Base-by-base conservation (phyloP, 2,329 filamentous ascomycete species). In the Acrocalymma vagum region DNA sequence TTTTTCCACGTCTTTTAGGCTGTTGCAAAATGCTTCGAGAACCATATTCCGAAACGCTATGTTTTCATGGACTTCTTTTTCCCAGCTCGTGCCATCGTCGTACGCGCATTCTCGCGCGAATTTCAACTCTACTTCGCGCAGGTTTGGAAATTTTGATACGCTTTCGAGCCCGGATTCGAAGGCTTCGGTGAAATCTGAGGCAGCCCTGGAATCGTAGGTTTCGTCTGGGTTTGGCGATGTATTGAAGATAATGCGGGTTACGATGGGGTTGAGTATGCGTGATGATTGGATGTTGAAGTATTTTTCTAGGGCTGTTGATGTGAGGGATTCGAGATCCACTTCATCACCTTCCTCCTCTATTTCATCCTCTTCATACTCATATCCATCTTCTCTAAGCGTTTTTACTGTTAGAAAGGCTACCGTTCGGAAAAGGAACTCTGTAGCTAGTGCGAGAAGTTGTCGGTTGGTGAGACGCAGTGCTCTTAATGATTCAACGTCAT, bases 91-190 rank as follows among this genome's bases (percentile, higher is more conserved):
- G 5, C 6, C n/a, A 16, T 25, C 14, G n/a, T 30, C 9, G 10
- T 5, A 18, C 23, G 34, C 30, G 23, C 41, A 51, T 23, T 48
- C 38, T 18, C 29, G n/a, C 5, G 36, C 27, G 29, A 51, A 51
- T 14, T 35, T 51, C n/a, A 51, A n/a, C 21, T 45, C 40, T n/a
- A 43, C 34, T 24, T 43, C 41, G 22, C 37, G 14, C 1, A 48
- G 14, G 27, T 45, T 45, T 14, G 26, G 7, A 11, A 48, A 34
- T 3, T 25, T 10, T n/a, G 9, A 16, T 21, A 51, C 43, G n/a
- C 17, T 18, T 9, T 49, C 40, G 8, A 11, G 6, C 4, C 38
- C 28, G 5, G 27, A 26, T 29, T 39, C 30, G 3, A 32, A 23
- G 11, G 8, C 9, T 25, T 25, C 23, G n/a, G n/a, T 8, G 8